phyloP scores from a whole-genome alignment of 306 rosid species.

The Quillaja saponaria region DNA sequence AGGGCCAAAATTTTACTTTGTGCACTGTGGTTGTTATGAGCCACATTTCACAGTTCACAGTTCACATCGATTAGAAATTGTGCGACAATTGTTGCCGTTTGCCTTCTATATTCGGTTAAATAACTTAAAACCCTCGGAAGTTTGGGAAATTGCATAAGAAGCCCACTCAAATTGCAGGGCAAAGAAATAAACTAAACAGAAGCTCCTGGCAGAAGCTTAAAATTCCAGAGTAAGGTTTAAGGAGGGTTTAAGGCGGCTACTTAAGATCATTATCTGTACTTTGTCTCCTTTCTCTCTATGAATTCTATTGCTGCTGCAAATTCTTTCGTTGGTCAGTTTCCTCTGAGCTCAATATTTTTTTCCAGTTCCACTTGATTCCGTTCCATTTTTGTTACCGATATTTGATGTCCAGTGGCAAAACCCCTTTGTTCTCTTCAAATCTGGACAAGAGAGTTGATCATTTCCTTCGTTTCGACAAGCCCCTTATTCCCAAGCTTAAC shows the following conservation, averaged over 20 bases:
- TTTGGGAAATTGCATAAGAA: too few relatives aligned
- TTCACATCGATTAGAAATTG: too few relatives aligned
- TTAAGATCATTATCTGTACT: background rate
- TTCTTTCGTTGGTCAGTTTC: constrained; percentile 4
- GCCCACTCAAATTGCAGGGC: too few relatives aligned
- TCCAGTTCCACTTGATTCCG: background rate
- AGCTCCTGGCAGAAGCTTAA: background rate
- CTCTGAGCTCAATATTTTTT: background rate
- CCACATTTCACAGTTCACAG: too few relatives aligned
- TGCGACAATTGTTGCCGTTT: too few relatives aligned
- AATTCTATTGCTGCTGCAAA: constrained; percentile 20
- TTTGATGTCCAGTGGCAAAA: constrained; percentile 50
- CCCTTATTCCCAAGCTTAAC: constrained; percentile 15
- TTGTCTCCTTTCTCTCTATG: constrained; percentile 21
- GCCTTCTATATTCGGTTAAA: too few relatives aligned
- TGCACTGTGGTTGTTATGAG: too few relatives aligned
- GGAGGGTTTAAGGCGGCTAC: constrained; percentile 51
- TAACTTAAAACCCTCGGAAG: too few relatives aligned
- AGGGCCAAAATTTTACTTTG: too few relatives aligned
- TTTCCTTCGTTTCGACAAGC: constrained; percentile 16
- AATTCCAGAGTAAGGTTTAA: constrained; percentile 30
- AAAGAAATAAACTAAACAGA: too few relatives aligned
- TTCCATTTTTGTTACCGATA: background rate
- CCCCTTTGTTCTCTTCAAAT: constrained; percentile 34
- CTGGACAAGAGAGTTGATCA: constrained; percentile 27